Percentiles rank a stretch among this genome's conserved stretches.
Conservation (phyloP, 768 basidiomycete genomes). For the Antrodiella citrinella region DNA sequence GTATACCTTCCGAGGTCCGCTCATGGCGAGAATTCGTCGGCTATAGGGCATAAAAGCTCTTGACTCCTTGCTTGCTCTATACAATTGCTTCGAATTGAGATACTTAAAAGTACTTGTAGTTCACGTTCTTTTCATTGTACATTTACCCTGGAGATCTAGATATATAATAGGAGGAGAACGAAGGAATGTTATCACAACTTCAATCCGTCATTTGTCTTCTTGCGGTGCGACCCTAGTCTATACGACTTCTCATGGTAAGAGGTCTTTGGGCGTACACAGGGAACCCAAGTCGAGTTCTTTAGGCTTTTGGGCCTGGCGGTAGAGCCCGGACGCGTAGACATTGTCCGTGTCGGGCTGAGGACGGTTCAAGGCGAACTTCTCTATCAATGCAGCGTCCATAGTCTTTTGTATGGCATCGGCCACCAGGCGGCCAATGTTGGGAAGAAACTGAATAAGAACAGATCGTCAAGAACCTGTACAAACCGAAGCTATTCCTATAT, state of each 20-base stretch:
- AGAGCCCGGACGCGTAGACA: not conserved
- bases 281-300: slow-evolving; percentile 37
- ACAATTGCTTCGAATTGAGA: not conserved
- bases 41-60: slow-evolving; percentile 39
- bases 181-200: too few species aligned
- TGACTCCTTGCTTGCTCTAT: not conserved
- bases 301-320: slow-evolving; percentile 7
- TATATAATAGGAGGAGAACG: not conserved
- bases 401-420: slow-evolving; percentile 62
- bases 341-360: not conserved
- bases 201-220: too few species aligned
- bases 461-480: too few species aligned
- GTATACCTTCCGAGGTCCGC: slow-evolving; percentile 82
- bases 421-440: slow-evolving; percentile 72
- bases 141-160: not conserved
- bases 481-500: too few species aligned
- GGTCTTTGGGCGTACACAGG: slow-evolving; percentile 43
- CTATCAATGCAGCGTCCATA: slow-evolving; percentile 40
- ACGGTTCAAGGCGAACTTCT: slow-evolving; percentile 61
- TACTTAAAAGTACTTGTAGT: not conserved
- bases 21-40: slow-evolving; percentile 92
- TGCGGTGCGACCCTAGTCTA: too few species aligned
- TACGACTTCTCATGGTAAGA: slow-evolving; percentile 19
- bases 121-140: not conserved
- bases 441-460: slow-evolving; percentile 76